Conservation (phyloP, 768 basidiomycete genomes). For the Rhodosporidiobolus odoratus region DNA sequence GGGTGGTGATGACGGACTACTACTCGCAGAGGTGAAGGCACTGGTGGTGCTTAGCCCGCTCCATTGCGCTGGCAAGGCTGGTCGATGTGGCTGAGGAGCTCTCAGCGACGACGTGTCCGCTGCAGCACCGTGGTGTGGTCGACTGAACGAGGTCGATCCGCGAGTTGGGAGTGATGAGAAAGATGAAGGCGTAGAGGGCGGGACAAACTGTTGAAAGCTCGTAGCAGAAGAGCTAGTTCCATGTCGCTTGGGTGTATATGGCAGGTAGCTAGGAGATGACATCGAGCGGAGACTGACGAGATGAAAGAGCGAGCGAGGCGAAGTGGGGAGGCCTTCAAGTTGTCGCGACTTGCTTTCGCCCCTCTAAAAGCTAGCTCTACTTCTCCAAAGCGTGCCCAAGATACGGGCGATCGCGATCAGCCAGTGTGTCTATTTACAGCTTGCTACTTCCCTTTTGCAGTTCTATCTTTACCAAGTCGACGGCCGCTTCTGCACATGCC, state of each 20-base stretch:
- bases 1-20: background rate
- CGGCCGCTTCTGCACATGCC: constrained; percentile 57
- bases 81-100: background rate
- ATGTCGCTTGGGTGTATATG: constrained; percentile 25
- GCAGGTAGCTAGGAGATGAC: constrained; percentile 8
- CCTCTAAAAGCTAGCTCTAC: background rate
- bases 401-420: too few relatives aligned
- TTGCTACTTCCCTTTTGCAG: background rate
- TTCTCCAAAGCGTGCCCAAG: too few relatives aligned
- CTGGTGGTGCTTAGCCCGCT: background rate
- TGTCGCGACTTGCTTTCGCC: background rate
- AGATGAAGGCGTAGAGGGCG: background rate
- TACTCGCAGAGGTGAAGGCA: background rate
- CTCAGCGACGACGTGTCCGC: too few relatives aligned
- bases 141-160: background rate
- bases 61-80: background rate
- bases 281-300: too few relatives aligned
- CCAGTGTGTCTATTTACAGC: background rate
- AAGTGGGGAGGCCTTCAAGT: background rate
- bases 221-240: constrained; percentile 12
- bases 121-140: too few relatives aligned
- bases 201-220: background rate
- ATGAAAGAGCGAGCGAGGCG: background rate
- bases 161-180: background rate
- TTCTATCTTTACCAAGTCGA: constrained; percentile 45